Percentiles rank a stretch among this genome's conserved stretches.
Evolutionary conservation across 2,329 filamentous ascomycete species (phyloP).

Genomic region (Ceratocystis albifundus): DNA sequence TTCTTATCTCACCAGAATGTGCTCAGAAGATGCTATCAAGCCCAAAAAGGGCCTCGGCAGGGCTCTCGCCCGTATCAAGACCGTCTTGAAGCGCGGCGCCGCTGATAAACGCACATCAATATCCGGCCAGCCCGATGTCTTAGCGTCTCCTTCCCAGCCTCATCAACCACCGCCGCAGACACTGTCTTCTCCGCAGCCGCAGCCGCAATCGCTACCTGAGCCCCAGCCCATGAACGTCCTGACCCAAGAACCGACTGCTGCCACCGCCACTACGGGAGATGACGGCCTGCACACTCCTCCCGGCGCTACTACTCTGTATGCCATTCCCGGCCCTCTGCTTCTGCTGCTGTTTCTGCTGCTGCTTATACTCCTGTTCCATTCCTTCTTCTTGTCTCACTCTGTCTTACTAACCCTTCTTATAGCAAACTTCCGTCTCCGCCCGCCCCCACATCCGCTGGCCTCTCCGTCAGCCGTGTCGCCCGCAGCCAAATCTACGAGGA

Average conservation of each 20-base stretch:
- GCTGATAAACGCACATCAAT: constrained; percentile 23
- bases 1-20: not conserved
- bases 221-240: not conserved
- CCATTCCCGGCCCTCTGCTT: too few species aligned
- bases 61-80: constrained; percentile 40
- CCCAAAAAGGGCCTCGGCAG: constrained; percentile 40
- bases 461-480: constrained; percentile 20
- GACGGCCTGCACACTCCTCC: not conserved
- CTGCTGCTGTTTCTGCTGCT: not conserved
- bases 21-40: constrained; percentile 24
- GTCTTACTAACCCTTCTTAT: not conserved
- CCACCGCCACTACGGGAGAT: not conserved
- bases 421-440: not conserved
- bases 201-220: not conserved
- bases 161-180: not conserved
- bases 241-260: not conserved
- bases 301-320: not conserved
- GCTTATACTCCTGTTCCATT: not conserved
- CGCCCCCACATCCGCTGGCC: constrained; percentile 26
- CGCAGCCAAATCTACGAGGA: constrained; percentile 44
- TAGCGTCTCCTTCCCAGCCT: not conserved
- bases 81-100: constrained; percentile 37
- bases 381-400: not conserved
- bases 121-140: not conserved
- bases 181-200: not conserved